Evolutionary conservation across 345 rosid genomes (phyloP).

Genomic region (Ceriops decandra): DNA sequence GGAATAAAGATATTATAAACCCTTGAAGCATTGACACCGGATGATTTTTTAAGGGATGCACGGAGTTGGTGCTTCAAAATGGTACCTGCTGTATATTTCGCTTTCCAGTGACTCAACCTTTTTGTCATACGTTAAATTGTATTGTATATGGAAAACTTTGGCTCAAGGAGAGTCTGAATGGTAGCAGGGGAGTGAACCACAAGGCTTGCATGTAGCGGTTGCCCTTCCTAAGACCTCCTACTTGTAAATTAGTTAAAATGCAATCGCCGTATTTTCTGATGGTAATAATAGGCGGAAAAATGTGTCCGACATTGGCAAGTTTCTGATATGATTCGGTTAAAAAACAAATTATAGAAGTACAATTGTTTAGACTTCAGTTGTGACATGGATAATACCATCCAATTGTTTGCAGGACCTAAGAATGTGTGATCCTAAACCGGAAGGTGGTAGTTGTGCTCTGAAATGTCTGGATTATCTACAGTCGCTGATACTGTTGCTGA

Average conservation of each 20-base stretch:
- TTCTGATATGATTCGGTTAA: no score
- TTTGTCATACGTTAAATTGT: background rate
- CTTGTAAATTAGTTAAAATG: conserved; percentile 44
- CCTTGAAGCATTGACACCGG: background rate
- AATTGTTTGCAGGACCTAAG: no score
- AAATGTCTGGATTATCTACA: no score
- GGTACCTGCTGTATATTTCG: background rate
- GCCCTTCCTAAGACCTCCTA: conserved; percentile 41
- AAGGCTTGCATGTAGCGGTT: conserved; percentile 48
- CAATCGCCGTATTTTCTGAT: conserved; percentile 51
- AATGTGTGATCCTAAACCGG: no score
- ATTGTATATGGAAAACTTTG: conserved; percentile 34
- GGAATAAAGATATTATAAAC: conserved; percentile 19
- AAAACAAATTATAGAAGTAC: background rate
- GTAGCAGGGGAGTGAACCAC: conserved; percentile 30
- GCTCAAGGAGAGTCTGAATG: conserved; percentile 30
- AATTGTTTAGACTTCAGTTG: no score
- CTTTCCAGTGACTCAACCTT: background rate
- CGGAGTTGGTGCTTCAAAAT: background rate
- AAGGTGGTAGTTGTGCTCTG: no score
- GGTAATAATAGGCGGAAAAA: background rate
- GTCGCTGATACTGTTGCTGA: no score
- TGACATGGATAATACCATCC: no score
- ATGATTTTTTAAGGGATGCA: no score
- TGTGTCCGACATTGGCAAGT: background rate